Evolutionary conservation across 164 flowering plant genomes (phyloP).

Genomic region (Liriodendron chinense): DNA sequence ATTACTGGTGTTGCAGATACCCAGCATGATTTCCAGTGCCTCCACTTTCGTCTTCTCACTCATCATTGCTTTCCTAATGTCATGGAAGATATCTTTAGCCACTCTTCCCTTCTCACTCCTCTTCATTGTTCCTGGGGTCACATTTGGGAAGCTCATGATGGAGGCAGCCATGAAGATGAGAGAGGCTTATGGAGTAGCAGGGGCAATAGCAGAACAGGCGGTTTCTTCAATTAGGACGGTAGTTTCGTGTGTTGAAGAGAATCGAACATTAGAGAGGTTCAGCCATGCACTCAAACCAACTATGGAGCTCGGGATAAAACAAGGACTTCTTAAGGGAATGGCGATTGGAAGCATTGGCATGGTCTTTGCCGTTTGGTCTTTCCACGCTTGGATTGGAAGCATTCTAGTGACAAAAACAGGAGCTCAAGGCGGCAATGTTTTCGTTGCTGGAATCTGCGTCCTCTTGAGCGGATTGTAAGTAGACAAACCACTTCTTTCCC

Average conservation of each 20-base stretch:
- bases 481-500: background rate
- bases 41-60: conserved; percentile 36
- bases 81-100: conserved; percentile 57
- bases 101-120: conserved; percentile 38
- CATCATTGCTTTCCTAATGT: conserved; percentile 36
- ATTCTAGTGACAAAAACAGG: conserved; percentile 38
- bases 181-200: conserved; percentile 45
- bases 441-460: conserved; percentile 30
- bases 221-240: conserved; percentile 52
- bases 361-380: conserved; percentile 45
- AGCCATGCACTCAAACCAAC: conserved; percentile 30
- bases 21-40: conserved; percentile 36
- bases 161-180: conserved; percentile 24
- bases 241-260: conserved; percentile 48
- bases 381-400: conserved; percentile 46
- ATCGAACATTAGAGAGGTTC: conserved; percentile 28
- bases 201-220: conserved; percentile 54
- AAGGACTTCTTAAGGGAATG: conserved; percentile 47
- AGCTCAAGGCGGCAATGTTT: conserved; percentile 44
- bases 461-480: conserved; percentile 52
- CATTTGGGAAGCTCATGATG: conserved; percentile 32
- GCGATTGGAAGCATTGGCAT: conserved; percentile 54
- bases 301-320: conserved; percentile 41
- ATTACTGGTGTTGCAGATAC: conserved; percentile 36
- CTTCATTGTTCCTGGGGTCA: conserved; percentile 31